Conservation (phyloP, 805 yeast genomes). For the Zygosaccharomyces bailii region DNA sequence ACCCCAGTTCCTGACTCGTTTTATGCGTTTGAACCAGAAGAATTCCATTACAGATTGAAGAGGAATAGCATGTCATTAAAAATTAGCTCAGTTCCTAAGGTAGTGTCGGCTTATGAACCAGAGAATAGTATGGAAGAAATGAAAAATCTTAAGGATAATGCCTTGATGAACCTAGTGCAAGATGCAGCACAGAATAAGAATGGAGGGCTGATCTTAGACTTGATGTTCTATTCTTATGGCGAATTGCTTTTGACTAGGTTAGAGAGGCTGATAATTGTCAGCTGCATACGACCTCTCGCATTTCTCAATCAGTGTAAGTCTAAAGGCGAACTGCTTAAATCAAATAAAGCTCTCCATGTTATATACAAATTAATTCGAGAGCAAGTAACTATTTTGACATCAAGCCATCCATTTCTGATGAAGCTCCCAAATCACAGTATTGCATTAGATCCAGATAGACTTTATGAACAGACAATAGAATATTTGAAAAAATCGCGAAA, state of each 20-base stretch:
- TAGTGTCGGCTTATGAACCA: constrained; percentile 12
- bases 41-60: constrained; percentile 14
- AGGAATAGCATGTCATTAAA: constrained; percentile 2
- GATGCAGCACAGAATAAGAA: constrained; percentile 8
- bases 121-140: constrained; percentile 10
- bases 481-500: constrained; percentile 38
- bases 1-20: constrained; percentile 10
- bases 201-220: constrained; percentile 10
- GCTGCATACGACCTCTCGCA: constrained; percentile 28
- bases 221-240: constrained; percentile 17
- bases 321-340: constrained; percentile 21
- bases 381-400: constrained; percentile 21
- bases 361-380: constrained; percentile 22
- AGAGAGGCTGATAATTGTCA: constrained; percentile 25
- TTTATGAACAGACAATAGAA: constrained; percentile 35
- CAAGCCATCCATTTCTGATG: constrained; percentile 19
- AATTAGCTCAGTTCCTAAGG: constrained; percentile 19
- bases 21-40: constrained; percentile 8
- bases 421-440: constrained; percentile 25
- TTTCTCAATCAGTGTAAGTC: constrained; percentile 25
- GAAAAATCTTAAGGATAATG: constrained; percentile 8
- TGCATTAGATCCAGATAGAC: constrained; percentile 33
- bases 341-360: constrained; percentile 10
- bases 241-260: constrained; percentile 23
- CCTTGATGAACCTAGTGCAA: constrained; percentile 14